phyloP scores from a whole-genome alignment of 2,329 filamentous ascomycete genomes.

The Xylariales sp. region DNA sequence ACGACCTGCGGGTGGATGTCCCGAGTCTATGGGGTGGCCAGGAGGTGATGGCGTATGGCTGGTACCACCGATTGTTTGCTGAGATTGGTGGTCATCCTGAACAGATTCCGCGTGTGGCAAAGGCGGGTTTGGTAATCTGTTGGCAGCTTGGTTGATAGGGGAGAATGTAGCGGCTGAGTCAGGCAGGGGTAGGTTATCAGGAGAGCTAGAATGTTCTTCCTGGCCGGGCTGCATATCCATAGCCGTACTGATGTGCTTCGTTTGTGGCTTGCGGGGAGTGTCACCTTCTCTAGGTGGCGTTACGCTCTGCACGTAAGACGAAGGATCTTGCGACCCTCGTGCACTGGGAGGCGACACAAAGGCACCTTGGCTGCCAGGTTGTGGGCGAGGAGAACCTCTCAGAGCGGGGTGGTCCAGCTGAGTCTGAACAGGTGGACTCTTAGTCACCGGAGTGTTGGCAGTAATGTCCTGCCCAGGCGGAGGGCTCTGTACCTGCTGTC shows the following conservation, averaged over 20 bases:
- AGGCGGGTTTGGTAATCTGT: constrained; percentile 5
- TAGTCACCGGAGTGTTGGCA: constrained; percentile 1
- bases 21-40: neutral
- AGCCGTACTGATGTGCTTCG: constrained; percentile 18
- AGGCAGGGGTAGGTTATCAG: constrained; percentile 11
- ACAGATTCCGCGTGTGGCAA: neutral
- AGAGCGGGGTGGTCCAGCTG: neutral
- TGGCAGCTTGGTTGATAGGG: constrained; percentile 9
- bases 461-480: constrained; percentile 5
- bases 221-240: constrained; percentile 12
- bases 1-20: neutral
- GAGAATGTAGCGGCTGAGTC: constrained; percentile 10
- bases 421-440: neutral
- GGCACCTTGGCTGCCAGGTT: neutral
- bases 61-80: constrained; percentile 3
- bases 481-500: constrained; percentile 1
- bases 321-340: neutral
- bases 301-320: constrained; percentile 11
- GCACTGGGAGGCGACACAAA: constrained; percentile 2
- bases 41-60: constrained; percentile 11
- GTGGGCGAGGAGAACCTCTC: neutral
- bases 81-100: neutral
- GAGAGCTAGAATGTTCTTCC: constrained; percentile 10
- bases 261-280: constrained; percentile 13
- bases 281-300: constrained; percentile 14